Evolutionary conservation across 768 basidiomycete genomes (phyloP).

Genomic region (Termitomyces sp.): DNA sequence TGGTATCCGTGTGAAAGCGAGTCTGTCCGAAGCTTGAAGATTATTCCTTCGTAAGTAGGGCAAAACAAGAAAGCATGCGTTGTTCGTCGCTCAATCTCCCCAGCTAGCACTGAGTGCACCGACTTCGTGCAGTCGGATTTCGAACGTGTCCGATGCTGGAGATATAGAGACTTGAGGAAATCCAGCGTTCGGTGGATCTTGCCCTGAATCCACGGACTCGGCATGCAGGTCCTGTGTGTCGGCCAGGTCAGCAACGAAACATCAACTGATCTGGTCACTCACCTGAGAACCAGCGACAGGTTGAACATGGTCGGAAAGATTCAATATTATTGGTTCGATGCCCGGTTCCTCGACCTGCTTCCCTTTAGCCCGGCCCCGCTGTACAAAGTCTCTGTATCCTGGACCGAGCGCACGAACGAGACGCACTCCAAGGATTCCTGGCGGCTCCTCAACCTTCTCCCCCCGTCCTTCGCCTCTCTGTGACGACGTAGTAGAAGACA

Average conservation of each 20-base stretch:
- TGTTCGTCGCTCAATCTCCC: constrained; percentile 9
- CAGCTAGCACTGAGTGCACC: constrained; percentile 13
- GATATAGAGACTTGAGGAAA: constrained; percentile 9
- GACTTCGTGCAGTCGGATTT: constrained; percentile 10
- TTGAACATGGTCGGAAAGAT: background rate
- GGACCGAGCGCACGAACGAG: constrained; percentile 14
- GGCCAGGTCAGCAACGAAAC: background rate
- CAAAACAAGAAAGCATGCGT: background rate
- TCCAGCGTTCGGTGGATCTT: background rate
- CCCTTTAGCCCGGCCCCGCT: constrained; percentile 17
- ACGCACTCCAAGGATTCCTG: constrained; percentile 21
- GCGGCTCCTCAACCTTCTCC: background rate
- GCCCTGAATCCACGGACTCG: background rate
- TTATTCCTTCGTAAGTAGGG: background rate
- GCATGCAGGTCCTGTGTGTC: background rate
- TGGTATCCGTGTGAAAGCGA: background rate
- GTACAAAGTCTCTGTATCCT: background rate
- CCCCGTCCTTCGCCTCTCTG: background rate
- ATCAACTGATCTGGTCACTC: background rate
- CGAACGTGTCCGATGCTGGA: constrained; percentile 6
- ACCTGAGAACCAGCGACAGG: background rate
- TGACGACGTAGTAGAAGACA: constrained; percentile 9
- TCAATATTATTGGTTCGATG: background rate
- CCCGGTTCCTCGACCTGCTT: constrained; percentile 5
- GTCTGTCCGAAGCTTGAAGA: background rate